Conservation (phyloP, 192 early-diverging fungal species). For the Dissophora globulifera region DNA sequence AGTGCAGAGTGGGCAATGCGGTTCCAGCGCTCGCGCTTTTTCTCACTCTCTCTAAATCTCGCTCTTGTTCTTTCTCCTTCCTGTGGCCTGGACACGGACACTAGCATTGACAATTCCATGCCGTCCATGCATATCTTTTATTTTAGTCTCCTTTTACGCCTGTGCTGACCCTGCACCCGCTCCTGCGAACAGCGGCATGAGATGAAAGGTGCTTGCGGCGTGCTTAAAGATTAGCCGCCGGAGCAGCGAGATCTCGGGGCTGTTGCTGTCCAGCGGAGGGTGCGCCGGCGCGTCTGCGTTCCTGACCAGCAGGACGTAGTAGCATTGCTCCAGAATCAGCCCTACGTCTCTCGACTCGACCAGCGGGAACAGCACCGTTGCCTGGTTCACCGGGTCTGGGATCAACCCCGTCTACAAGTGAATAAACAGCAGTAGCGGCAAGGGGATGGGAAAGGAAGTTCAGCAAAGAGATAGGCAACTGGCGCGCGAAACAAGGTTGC, state of each 20-base stretch:
- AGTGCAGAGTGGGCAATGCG: too few relatives aligned
- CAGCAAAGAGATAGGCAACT: background rate
- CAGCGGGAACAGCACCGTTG: slow-evolving; percentile 31
- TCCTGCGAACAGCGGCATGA: slow-evolving; percentile 38
- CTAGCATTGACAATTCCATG: too few relatives aligned
- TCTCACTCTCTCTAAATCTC: too few relatives aligned
- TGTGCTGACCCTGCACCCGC: too few relatives aligned
- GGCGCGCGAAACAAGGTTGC: too few relatives aligned
- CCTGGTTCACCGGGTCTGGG: slow-evolving; percentile 36
- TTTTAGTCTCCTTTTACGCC: too few relatives aligned
- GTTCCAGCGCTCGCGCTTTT: too few relatives aligned
- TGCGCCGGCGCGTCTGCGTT: slow-evolving; percentile 16
- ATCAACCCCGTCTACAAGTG: slow-evolving; percentile 34
- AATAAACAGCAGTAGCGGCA: background rate
- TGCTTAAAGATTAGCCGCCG: slow-evolving; percentile 37
- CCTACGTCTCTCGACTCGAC: slow-evolving; percentile 38
- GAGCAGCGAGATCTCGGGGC: slow-evolving; percentile 20
- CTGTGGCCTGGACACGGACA: too few relatives aligned
- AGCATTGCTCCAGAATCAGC: slow-evolving; percentile 39
- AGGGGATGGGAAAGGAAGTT: background rate
- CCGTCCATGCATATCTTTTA: too few relatives aligned
- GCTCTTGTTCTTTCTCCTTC: too few relatives aligned
- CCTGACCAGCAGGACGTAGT: slow-evolving; percentile 33
- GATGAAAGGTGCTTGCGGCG: slow-evolving; percentile 24
- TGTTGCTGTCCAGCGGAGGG: background rate